Conservation (phyloP, 805 yeast genomes). For the Scheffersomyces ergatensis region DNA sequence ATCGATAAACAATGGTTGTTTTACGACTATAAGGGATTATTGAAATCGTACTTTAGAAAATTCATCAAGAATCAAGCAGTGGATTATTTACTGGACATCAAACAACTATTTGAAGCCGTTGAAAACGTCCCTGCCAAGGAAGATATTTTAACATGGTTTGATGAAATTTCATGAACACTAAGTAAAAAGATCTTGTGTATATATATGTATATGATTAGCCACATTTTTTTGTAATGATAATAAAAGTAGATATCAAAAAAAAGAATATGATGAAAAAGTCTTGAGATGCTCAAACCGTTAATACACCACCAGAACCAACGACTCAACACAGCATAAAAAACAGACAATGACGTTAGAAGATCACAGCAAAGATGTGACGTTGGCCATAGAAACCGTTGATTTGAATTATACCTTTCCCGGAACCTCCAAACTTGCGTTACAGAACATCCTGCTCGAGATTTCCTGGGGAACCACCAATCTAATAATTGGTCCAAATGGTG, state of each 20-base stretch:
- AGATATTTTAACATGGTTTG: constrained; percentile 13
- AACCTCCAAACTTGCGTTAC: constrained; percentile 61
- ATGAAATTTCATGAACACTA: constrained; percentile 1
- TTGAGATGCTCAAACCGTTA: too few relatives aligned
- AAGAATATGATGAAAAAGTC: too few relatives aligned
- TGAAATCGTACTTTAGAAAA: constrained; percentile 36
- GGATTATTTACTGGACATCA: constrained; percentile 13
- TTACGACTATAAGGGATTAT: constrained; percentile 40
- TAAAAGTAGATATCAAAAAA: too few relatives aligned
- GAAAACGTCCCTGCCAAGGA: constrained; percentile 18
- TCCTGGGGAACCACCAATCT: constrained; percentile 74
- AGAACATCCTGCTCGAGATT: constrained; percentile 57
- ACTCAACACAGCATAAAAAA: too few relatives aligned
- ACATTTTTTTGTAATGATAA: too few relatives aligned
- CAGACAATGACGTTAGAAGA: constrained; percentile 1
- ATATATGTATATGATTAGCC: neutral
- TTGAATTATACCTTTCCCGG: constrained; percentile 69
- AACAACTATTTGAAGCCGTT: constrained; percentile 13
- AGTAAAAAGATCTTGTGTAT: too few relatives aligned
- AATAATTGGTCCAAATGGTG: constrained; percentile 92
- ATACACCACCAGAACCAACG: too few relatives aligned
- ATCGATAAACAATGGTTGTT: constrained; percentile 41
- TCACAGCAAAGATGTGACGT: constrained; percentile 6
- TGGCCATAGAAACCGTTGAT: constrained; percentile 60
- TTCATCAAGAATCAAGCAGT: constrained; percentile 15